phyloP scores from a whole-genome alignment of 2,329 filamentous ascomycete genomes.

The Aspergillus proliferans region DNA sequence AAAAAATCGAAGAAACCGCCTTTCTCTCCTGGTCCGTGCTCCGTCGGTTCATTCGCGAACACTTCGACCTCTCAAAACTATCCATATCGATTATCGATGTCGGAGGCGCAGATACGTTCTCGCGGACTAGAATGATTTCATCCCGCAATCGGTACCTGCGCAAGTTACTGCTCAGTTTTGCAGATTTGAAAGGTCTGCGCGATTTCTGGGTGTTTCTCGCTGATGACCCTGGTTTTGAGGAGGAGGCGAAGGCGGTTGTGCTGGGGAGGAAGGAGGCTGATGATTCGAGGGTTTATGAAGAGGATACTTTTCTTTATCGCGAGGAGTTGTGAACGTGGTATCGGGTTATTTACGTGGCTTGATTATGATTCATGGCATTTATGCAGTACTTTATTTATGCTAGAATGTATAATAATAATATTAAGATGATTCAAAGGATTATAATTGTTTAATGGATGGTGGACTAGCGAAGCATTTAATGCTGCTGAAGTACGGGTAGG shows the following conservation, averaged over 20 bases:
- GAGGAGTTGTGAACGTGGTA: too few relatives aligned
- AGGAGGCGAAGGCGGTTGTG: conserved; percentile 11
- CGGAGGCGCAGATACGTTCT: conserved; percentile 3
- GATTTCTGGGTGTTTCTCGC: conserved; percentile 15
- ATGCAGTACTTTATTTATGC: too few relatives aligned
- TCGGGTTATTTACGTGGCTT: too few relatives aligned
- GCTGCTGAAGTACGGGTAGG: too few relatives aligned
- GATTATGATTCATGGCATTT: too few relatives aligned
- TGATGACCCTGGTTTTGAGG: conserved; percentile 15
- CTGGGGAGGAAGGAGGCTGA: conserved; percentile 4
- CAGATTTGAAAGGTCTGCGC: conserved; percentile 11
- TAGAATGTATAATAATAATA: not conserved
- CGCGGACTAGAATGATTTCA: not conserved
- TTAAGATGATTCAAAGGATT: not conserved
- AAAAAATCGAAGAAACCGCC: conserved; percentile 5
- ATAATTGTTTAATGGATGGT: too few relatives aligned
- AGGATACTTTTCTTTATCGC: not conserved
- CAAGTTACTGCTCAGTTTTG: conserved; percentile 13
- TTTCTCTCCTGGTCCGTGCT: conserved; percentile 17
- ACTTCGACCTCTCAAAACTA: conserved; percentile 16
- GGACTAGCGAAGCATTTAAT: too few relatives aligned
- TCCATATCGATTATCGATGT: conserved; percentile 16
- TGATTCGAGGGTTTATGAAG: not conserved
- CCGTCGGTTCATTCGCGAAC: conserved; percentile 23
- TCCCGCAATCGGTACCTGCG: conserved; percentile 13